Evolutionary conservation across 164 flowering plant species (phyloP).

Genomic region (Magnolia changhungtana): DNA sequence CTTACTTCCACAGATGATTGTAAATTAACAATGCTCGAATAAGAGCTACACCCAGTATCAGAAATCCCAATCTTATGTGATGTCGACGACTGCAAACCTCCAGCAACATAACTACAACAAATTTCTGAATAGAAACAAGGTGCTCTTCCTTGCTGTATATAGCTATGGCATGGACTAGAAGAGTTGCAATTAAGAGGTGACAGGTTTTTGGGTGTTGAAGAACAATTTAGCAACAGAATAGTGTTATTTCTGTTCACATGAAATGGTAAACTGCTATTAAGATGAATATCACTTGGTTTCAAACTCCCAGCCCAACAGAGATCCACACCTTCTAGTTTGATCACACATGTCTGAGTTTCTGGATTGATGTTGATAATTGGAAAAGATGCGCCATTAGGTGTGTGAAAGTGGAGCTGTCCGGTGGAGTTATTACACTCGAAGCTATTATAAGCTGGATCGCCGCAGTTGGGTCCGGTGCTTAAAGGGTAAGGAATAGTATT

Average conservation of each 20-base stretch:
- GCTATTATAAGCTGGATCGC: neutral
- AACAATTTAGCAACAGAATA: slow-evolving; percentile 3
- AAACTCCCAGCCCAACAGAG: slow-evolving; percentile 1
- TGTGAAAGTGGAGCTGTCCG: neutral
- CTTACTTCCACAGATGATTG: neutral
- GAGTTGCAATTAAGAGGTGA: neutral
- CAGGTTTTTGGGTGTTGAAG: neutral
- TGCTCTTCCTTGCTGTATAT: neutral
- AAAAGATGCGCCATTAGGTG: slow-evolving; percentile 1
- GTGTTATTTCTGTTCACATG: slow-evolving; percentile 8
- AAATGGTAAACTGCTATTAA: slow-evolving; percentile 1
- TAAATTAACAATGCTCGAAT: slow-evolving; percentile 3
- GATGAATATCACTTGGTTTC: neutral
- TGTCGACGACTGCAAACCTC: neutral
- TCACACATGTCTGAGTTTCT: slow-evolving; percentile 2
- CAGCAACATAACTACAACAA: slow-evolving; percentile 5
- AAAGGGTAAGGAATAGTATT: slow-evolving; percentile 13
- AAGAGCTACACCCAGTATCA: neutral
- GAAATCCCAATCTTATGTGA: neutral
- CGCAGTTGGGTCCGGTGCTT: slow-evolving; percentile 4
- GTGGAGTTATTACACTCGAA: neutral
- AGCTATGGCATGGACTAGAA: neutral
- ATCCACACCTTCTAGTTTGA: neutral
- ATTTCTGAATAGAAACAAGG: neutral
- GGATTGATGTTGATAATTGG: slow-evolving; percentile 5